phyloP scores from a whole-genome alignment of 169 alveolate genomes.

The Ichthyophthirius multifiliis region DNA sequence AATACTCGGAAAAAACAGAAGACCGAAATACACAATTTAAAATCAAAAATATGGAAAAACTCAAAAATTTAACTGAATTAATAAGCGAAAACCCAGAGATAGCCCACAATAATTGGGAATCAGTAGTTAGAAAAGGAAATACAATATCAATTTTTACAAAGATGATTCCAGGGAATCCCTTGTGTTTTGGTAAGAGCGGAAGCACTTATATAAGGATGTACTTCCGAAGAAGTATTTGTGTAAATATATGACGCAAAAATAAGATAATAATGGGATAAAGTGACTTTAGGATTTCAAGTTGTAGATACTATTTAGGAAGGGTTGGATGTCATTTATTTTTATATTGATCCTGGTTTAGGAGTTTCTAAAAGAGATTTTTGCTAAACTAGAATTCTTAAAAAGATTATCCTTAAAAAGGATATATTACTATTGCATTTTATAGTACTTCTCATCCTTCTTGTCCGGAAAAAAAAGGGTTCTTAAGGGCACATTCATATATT shows the following conservation, averaged over 20 bases:
- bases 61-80: neutral
- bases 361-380: slow-evolving; percentile 9
- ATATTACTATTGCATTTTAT: neutral
- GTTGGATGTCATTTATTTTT: neutral
- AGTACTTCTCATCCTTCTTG: neutral
- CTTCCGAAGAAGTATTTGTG: neutral
- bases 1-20: too few relatives aligned
- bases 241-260: neutral
- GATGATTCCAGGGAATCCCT: neutral
- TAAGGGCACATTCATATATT: neutral
- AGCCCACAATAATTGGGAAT: neutral
- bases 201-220: neutral
- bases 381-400: neutral
- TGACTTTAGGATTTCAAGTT: neutral
- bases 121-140: neutral
- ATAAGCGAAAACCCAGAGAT: neutral
- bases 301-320: neutral
- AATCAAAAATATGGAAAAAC: too few relatives aligned
- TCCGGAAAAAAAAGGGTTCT: neutral
- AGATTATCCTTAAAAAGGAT: neutral
- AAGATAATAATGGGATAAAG: slow-evolving; percentile 3
- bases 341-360: slow-evolving; percentile 18
- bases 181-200: slow-evolving; percentile 9
- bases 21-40: too few relatives aligned
- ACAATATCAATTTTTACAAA: neutral